Conservation (phyloP, 2,329 filamentous ascomycete species). For the Orbilia ellipsospora region DNA sequence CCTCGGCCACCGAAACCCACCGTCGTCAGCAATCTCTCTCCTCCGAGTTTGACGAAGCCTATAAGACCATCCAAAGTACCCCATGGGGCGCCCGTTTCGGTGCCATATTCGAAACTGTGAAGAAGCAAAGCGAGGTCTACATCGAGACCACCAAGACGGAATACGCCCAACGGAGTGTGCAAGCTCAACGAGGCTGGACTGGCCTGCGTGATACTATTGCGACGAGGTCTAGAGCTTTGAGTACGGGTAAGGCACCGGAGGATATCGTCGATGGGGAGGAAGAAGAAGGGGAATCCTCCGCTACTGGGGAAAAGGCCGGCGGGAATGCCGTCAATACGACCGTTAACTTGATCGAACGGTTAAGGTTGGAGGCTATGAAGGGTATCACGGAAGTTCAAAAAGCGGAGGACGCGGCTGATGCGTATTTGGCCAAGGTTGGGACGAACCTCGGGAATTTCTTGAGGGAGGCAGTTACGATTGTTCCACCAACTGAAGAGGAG, state of each 20-base stretch:
- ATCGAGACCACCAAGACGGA: conserved; percentile 86
- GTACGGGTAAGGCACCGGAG: conserved; percentile 61
- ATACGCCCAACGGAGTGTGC: conserved; percentile 79
- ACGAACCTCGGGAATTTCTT: conserved; percentile 89
- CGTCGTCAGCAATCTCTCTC: conserved; percentile 72
- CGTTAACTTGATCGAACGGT: conserved; percentile 75
- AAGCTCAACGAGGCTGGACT: conserved; percentile 83
- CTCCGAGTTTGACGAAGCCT: conserved; percentile 90
- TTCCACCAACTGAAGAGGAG: conserved; percentile 74
- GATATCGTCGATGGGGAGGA: conserved; percentile 60
- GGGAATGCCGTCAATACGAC: conserved; percentile 49
- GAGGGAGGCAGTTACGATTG: conserved; percentile 87
- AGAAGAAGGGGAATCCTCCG: conserved; percentile 61
- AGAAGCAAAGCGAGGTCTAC: conserved; percentile 92
- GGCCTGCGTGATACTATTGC: conserved; percentile 76
- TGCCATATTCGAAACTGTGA: conserved; percentile 88
- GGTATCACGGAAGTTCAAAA: conserved; percentile 87
- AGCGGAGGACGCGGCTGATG: conserved; percentile 95
- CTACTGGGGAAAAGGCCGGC: conserved; percentile 51
- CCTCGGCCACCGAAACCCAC: conserved; percentile 38
- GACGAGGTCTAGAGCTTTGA: conserved; percentile 76
- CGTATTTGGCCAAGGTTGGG: conserved; percentile 91
- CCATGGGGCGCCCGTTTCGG: conserved; percentile 91
- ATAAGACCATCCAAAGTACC: conserved; percentile 89
- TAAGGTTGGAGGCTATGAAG: conserved; percentile 81